Evolutionary conservation across 768 basidiomycete genomes (phyloP).

Genomic region (Hypsizygus marmoreus): DNA sequence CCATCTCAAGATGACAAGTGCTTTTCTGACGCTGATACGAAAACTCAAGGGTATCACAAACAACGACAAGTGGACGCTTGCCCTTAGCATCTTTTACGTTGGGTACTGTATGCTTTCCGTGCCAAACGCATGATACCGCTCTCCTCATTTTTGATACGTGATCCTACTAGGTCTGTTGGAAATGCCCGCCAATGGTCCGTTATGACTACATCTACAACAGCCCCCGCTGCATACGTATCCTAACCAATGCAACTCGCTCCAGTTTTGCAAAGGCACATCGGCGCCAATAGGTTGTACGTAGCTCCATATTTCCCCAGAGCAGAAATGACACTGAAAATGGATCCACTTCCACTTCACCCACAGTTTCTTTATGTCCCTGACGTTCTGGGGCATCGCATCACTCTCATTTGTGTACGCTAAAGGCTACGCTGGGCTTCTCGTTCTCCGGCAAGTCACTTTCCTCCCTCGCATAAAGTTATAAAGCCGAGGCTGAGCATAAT

Average conservation of each 20-base stretch:
- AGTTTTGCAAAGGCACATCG: slow-evolving; percentile 60
- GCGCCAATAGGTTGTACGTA: slow-evolving; percentile 56
- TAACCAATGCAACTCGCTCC: no score
- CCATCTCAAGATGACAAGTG: background rate
- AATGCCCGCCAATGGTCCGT: slow-evolving; percentile 55
- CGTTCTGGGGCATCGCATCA: slow-evolving; percentile 54
- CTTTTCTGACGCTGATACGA: background rate
- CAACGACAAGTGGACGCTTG: slow-evolving; percentile 60
- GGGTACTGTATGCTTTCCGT: slow-evolving; percentile 48
- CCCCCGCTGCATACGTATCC: background rate
- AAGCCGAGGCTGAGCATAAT: no score
- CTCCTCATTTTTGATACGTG: no score
- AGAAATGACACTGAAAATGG: background rate
- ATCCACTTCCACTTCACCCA: no score
- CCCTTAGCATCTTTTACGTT: slow-evolving; percentile 59
- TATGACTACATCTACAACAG: background rate
- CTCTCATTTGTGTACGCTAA: slow-evolving; percentile 57
- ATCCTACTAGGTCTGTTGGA: slow-evolving; percentile 43
- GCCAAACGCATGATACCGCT: no score
- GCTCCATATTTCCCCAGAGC: background rate
- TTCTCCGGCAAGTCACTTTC: slow-evolving; percentile 38
- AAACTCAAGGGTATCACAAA: slow-evolving; percentile 44
- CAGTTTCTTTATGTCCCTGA: slow-evolving; percentile 57
- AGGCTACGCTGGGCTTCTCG: slow-evolving; percentile 50
- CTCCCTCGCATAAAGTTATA: no score